Evolutionary conservation across 176 grass and related monocot species (phyloP).

Genomic region (Melocanna baccifera): DNA sequence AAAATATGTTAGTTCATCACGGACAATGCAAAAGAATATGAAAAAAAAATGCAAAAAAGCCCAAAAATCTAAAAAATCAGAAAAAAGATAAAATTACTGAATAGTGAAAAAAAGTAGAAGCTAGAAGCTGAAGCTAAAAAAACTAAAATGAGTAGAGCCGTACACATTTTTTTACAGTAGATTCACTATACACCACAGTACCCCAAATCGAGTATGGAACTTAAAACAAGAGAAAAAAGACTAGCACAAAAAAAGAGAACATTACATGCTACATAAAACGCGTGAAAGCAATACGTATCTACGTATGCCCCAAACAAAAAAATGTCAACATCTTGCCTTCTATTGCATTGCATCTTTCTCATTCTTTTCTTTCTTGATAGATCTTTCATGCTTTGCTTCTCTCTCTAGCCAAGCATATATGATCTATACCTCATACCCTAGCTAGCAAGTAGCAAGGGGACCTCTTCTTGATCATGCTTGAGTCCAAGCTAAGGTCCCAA

Average conservation of each 20-base stretch:
- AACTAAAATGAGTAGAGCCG: no score
- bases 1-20: no score
- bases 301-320: background rate
- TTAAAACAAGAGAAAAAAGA: background rate
- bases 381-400: background rate
- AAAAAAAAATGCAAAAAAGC: no score
- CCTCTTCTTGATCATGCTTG: background rate
- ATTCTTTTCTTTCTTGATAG: background rate
- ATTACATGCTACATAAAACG: background rate
- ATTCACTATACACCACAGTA: background rate
- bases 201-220: background rate
- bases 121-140: no score
- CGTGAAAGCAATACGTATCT: background rate
- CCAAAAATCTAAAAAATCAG: no score
- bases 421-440: background rate
- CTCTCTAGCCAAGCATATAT: background rate
- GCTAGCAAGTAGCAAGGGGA: background rate
- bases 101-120: no score
- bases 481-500: constrained; percentile 8
- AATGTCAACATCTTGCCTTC: background rate
- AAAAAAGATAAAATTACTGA: no score
- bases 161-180: background rate
- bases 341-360: background rate
- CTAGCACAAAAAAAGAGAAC: background rate
- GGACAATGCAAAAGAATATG: no score